These are phyloP conservation scores for Cicer pinnatifidum DNA, from an alignment of 306 rosid species.

Conservation along the genomic window DNA sequence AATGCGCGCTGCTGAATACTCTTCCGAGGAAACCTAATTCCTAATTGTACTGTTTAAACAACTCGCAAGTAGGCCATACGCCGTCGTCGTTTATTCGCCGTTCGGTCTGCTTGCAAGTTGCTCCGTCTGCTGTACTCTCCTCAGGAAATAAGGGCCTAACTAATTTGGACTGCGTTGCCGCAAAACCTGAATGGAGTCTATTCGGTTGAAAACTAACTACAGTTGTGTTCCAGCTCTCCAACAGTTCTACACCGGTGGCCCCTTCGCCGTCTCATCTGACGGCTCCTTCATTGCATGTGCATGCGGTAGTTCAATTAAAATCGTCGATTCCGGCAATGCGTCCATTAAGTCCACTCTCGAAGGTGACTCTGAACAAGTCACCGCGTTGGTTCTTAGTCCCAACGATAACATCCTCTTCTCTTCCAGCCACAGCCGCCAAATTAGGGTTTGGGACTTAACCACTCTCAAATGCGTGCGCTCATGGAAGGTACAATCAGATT, in stretches of 20 bases:
- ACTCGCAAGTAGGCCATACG: too few relatives aligned
- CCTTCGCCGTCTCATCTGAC: slow-evolving; percentile 77
- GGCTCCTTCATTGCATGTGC: slow-evolving; percentile 79
- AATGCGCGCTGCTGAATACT: too few relatives aligned
- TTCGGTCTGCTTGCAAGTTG: too few relatives aligned
- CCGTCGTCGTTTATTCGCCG: too few relatives aligned
- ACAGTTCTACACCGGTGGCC: slow-evolving; percentile 88
- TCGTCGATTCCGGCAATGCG: slow-evolving; percentile 74
- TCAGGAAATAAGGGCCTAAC: neutral
- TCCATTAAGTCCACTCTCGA: slow-evolving; percentile 71
- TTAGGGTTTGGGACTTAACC: slow-evolving; percentile 85
- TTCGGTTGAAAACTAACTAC: slow-evolving; percentile 62
- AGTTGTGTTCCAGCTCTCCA: slow-evolving; percentile 75
- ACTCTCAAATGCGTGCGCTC: slow-evolving; percentile 76
- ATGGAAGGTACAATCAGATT: slow-evolving; percentile 74
- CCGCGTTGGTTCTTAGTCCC: slow-evolving; percentile 78
- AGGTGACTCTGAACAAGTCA: slow-evolving; percentile 70
- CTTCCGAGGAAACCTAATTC: too few relatives aligned
- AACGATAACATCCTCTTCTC: slow-evolving; percentile 72
- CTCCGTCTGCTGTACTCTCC: too few relatives aligned
- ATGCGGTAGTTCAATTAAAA: slow-evolving; percentile 71
- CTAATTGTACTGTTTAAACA: too few relatives aligned
- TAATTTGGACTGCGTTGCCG: neutral
- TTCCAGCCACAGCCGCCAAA: slow-evolving; percentile 78
- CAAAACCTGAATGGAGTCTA: slow-evolving; percentile 56